Conservation (phyloP, 305 asterid genomes). For the Solanum hybrid region DNA sequence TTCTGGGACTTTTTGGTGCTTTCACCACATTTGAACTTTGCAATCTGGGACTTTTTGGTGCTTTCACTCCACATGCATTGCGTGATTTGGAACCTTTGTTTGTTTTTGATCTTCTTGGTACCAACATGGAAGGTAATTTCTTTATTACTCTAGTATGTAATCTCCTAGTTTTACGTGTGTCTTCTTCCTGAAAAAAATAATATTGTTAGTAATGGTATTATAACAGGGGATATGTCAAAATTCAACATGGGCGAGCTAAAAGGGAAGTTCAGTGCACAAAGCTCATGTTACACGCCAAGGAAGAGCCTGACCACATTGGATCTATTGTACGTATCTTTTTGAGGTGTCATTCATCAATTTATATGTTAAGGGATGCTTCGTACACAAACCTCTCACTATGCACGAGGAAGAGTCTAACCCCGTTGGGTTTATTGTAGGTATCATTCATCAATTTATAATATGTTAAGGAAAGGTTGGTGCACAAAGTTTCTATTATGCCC, state of each 20-base stretch:
- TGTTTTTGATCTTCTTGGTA: not conserved
- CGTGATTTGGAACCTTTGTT: not conserved
- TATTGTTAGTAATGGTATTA: not conserved
- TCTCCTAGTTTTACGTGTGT: not conserved
- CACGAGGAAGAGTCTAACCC: not conserved
- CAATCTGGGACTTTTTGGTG: not conserved
- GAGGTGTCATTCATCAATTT: not conserved
- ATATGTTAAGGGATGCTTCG: not conserved
- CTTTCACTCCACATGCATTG: not conserved
- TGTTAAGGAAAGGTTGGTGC: not conserved
- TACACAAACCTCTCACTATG: not conserved
- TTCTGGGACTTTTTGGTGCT: not conserved
- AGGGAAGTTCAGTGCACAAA: not conserved
- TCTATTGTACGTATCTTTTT: not conserved
- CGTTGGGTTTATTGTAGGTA: not conserved
- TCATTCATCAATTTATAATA: not conserved
- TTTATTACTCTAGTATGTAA: not conserved
- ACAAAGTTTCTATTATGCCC: not conserved
- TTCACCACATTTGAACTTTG: conserved; percentile 13
- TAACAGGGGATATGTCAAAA: not conserved
- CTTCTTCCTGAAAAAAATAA: not conserved
- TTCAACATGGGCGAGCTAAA: not conserved
- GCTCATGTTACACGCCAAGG: not conserved
- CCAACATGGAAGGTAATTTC: not conserved
- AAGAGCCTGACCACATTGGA: not conserved